These are phyloP conservation scores for Auricularia cornea DNA, from an alignment of 768 basidiomycete genomes.

Conservation along the genomic window DNA sequence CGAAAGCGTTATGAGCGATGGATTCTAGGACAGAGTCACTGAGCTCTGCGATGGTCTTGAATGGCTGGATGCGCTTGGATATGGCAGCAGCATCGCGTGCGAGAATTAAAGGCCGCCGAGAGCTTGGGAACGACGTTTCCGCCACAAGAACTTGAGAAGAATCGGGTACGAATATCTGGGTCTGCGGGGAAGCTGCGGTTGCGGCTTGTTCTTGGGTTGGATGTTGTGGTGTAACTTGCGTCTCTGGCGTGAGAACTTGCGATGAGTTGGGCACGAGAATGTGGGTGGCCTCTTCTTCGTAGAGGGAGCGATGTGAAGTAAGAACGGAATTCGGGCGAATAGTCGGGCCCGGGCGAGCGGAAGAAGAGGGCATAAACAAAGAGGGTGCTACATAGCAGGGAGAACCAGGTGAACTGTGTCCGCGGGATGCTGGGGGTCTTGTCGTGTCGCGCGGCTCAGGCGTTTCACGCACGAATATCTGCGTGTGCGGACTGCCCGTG, in stretches of 20 bases:
- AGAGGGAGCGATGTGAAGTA: not conserved
- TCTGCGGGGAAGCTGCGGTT: not conserved
- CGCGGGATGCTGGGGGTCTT: no score
- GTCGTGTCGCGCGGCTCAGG: no score
- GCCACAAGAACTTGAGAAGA: not conserved
- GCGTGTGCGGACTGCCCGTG: no score
- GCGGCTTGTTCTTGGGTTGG: not conserved
- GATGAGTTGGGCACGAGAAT: not conserved
- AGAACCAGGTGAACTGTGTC: no score
- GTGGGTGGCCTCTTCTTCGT: not conserved
- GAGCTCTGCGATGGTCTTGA: not conserved
- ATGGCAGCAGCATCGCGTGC: no score
- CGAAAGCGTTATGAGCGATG: not conserved
- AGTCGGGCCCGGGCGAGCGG: no score
- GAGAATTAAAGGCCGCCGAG: not conserved
- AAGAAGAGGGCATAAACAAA: no score
- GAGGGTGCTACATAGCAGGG: no score
- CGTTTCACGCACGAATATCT: no score
- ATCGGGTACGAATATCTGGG: not conserved
- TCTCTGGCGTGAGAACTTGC: not conserved
- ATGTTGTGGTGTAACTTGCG: not conserved
- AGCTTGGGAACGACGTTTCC: not conserved
- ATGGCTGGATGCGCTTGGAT: not conserved
- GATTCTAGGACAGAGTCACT: not conserved
- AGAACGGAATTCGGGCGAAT: no score